A percentile compares a stretch with the other conserved stretches of the same genome.
Conservation (phyloP, 2,329 filamentous ascomycete genomes). For the Aspergillus neotritici region DNA sequence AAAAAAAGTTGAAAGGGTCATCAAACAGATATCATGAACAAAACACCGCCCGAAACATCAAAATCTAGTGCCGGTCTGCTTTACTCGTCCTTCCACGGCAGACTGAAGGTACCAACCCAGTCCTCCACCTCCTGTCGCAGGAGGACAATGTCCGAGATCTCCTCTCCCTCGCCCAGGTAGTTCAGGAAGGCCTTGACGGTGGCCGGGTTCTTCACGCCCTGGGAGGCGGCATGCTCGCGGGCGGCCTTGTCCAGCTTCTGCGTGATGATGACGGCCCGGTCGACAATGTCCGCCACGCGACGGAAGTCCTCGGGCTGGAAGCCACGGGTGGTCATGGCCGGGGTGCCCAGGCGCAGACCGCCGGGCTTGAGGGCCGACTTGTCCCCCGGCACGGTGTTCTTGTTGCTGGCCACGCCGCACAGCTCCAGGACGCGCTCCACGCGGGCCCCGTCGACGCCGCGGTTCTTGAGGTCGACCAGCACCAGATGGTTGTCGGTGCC, state of each 20-base stretch:
- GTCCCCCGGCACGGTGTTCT: slow-evolving; percentile 97
- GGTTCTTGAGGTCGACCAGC: slow-evolving; percentile 83
- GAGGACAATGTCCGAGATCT: slow-evolving; percentile 74
- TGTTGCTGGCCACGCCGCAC: slow-evolving; percentile 95
- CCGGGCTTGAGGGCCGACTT: slow-evolving; percentile 89
- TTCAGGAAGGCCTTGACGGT: slow-evolving; percentile 98
- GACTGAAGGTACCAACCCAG: slow-evolving; percentile 86
- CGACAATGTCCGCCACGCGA: slow-evolving; percentile 77
- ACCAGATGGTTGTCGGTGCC: slow-evolving; percentile 98
- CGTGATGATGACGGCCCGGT: slow-evolving; percentile 74
- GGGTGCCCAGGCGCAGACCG: slow-evolving; percentile 87
- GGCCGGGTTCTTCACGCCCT: slow-evolving; percentile 89
- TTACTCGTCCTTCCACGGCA: slow-evolving; percentile 65
- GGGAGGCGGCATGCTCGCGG: slow-evolving; percentile 68
- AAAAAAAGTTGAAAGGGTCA: neutral
- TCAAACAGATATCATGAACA: neutral
- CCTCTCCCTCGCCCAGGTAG: slow-evolving; percentile 73
- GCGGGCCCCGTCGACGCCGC: slow-evolving; percentile 81
- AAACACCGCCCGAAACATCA: slow-evolving; percentile 1
- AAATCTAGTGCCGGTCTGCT: neutral
- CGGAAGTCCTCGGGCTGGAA: slow-evolving; percentile 84
- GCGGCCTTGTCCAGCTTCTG: slow-evolving; percentile 65
- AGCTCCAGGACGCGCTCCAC: slow-evolving; percentile 88
- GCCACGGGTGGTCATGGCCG: slow-evolving; percentile 96
- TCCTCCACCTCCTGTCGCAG: slow-evolving; percentile 83